phyloP scores from a whole-genome alignment of 2,329 filamentous ascomycete species.

The Botrytis deweyae region DNA sequence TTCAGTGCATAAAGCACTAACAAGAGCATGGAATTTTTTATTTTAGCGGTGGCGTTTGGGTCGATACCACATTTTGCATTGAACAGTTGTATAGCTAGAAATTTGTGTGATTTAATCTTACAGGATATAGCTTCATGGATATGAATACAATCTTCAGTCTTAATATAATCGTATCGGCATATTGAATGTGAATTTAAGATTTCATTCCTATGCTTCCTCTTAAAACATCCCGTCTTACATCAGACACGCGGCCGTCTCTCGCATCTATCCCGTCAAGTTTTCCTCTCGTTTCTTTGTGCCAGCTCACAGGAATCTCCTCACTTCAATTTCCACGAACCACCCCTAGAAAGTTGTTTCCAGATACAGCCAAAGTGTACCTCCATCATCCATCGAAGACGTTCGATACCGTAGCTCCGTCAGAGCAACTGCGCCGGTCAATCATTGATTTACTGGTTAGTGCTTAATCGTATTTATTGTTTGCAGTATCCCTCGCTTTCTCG shows the following conservation, averaged over 20 bases:
- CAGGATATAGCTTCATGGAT: neutral
- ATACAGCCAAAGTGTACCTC: neutral
- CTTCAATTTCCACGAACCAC: neutral
- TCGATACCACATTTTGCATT: slow-evolving; percentile 24
- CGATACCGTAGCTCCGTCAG: neutral
- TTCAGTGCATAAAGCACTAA: slow-evolving; percentile 45
- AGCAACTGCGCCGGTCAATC: neutral
- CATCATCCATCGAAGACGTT: too few species aligned
- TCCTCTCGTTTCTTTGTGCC: fast-evolving
- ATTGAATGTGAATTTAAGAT: neutral
- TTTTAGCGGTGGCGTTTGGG: slow-evolving; percentile 31
- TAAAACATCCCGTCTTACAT: too few species aligned
- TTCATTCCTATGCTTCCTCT: neutral
- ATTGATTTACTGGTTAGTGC: neutral
- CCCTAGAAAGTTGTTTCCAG: too few species aligned
- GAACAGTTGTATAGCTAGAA: neutral
- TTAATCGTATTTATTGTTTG: neutral
- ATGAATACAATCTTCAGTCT: neutral
- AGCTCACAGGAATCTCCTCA: too few species aligned
- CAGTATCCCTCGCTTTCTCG: neutral
- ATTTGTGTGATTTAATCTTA: neutral
- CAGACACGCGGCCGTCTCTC: neutral
- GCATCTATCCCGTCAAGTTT: neutral
- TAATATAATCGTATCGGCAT: neutral
- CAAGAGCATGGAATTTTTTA: neutral